phyloP scores from a whole-genome alignment of 2,329 filamentous ascomycete genomes.

The Trichophyton mentagrophytes region DNA sequence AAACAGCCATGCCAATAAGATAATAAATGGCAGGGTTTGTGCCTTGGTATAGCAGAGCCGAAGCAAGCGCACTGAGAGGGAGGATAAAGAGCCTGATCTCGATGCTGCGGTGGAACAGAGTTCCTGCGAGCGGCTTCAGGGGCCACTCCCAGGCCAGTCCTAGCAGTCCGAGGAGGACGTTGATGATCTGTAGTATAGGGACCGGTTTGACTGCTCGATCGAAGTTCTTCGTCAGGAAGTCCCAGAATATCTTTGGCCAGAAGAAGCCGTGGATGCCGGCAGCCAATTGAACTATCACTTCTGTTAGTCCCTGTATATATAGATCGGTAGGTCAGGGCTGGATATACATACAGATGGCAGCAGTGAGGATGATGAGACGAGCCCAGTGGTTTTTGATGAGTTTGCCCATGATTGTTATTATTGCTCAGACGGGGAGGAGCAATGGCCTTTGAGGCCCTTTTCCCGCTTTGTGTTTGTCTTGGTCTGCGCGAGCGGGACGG shows the following conservation, averaged over 20 bases:
- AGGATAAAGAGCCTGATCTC: constrained; percentile 73
- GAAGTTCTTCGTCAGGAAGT: constrained; percentile 84
- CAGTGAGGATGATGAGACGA: constrained; percentile 79
- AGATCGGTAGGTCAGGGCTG: constrained; percentile 16
- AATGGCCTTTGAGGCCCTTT: neutral
- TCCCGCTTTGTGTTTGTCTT: neutral
- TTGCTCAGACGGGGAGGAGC: neutral
- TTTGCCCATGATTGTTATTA: constrained; percentile 58
- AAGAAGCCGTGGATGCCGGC: constrained; percentile 81
- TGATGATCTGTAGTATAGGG: constrained; percentile 82
- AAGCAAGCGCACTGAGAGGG: constrained; percentile 61
- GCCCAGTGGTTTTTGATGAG: constrained; percentile 99
- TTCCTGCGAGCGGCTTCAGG: constrained; percentile 61
- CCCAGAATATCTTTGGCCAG: constrained; percentile 99
- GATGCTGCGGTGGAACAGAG: constrained; percentile 70
- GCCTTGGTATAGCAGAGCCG: constrained; percentile 74
- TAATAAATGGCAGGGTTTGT: constrained; percentile 92
- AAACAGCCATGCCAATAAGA: constrained; percentile 67
- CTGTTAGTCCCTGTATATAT: neutral
- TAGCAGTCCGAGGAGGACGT: constrained; percentile 65
- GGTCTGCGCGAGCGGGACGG: neutral
- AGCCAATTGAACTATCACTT: constrained; percentile 61
- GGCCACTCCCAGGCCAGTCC: constrained; percentile 89
- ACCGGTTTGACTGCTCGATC: constrained; percentile 74
- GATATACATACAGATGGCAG: constrained; percentile 51